A percentile compares a stretch with the other conserved stretches of the same genome.
Evolutionary conservation across 148 eudicot species (phyloP).

Genomic region (Polygonum maritimum): DNA sequence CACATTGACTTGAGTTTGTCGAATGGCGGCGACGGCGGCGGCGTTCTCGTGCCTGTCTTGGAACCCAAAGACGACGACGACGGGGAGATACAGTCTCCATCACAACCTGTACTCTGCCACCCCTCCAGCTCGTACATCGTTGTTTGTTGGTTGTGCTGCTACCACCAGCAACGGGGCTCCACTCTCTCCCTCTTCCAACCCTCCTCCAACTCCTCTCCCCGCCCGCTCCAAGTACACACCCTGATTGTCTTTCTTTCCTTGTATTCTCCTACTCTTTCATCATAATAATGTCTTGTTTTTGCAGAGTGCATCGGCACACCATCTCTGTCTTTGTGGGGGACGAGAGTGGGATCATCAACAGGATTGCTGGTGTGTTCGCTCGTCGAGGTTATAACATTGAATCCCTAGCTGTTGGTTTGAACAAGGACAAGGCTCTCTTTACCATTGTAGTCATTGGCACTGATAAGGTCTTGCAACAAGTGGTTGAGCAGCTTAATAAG

Average conservation of each 20-base stretch:
- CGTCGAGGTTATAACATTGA: conserved; percentile 92
- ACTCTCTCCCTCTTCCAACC: conserved; percentile 19
- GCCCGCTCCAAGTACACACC: conserved; percentile 21
- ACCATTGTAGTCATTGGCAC: conserved; percentile 89
- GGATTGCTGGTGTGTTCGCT: conserved; percentile 91
- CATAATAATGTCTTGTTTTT: background rate
- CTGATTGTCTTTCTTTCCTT: no score
- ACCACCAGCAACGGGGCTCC: conserved; percentile 16
- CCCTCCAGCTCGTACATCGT: no score
- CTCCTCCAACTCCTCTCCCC: conserved; percentile 1
- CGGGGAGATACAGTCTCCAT: no score
- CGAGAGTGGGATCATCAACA: conserved; percentile 89
- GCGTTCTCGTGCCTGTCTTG: no score
- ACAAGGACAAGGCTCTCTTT: conserved; percentile 86
- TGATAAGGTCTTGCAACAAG: conserved; percentile 74
- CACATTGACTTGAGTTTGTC: no score
- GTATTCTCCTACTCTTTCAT: no score
- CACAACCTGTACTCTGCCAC: no score
- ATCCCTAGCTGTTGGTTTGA: conserved; percentile 94
- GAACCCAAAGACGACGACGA: no score
- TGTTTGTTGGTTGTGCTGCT: background rate
- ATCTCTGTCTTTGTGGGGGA: conserved; percentile 93
- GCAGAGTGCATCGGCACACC: conserved; percentile 71
- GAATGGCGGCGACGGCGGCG: no score
- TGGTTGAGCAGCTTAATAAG: conserved; percentile 85